These are phyloP conservation scores for Phytopythium mirpurense DNA, from an alignment of 352 stramenopile genomes.

Conservation along the genomic window DNA sequence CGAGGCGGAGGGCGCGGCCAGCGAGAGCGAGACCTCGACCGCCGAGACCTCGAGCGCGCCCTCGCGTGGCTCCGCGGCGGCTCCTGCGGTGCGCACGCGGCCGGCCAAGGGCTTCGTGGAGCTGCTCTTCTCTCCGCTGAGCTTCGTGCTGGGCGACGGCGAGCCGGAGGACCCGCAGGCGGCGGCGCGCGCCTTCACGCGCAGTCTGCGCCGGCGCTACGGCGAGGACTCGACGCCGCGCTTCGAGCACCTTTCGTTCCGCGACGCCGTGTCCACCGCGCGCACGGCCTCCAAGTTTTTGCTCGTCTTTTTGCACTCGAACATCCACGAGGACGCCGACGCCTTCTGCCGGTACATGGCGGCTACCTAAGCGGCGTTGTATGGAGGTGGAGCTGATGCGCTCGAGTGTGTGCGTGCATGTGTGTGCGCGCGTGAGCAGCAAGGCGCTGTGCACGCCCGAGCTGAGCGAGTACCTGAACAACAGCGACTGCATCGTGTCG, in stretches of 20 bases:
- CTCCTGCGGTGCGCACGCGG: slow-evolving; percentile 5
- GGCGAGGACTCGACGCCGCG: slow-evolving; percentile 44
- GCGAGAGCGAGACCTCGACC: slow-evolving; percentile 1
- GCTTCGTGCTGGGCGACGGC: slow-evolving; percentile 65
- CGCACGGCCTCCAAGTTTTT: slow-evolving; percentile 81
- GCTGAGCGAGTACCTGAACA: slow-evolving; percentile 69
- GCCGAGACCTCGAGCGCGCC: neutral
- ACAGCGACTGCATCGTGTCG: slow-evolving; percentile 77
- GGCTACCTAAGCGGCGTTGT: neutral
- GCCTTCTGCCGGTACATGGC: slow-evolving; percentile 52
- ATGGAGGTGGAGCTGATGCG: neutral
- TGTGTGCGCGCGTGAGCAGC: slow-evolving; percentile 13
- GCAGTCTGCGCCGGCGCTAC: slow-evolving; percentile 51
- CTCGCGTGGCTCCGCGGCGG: slow-evolving; percentile 6
- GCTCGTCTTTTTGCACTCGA: slow-evolving; percentile 81
- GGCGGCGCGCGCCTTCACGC: slow-evolving; percentile 47
- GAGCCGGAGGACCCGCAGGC: slow-evolving; percentile 61
- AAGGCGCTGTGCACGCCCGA: slow-evolving; percentile 64
- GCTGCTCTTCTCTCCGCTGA: slow-evolving; percentile 69
- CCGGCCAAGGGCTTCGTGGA: slow-evolving; percentile 65
- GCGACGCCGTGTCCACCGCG: slow-evolving; percentile 71
- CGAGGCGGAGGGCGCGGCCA: neutral
- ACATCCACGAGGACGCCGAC: slow-evolving; percentile 75
- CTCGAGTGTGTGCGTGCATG: neutral
- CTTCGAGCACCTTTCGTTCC: slow-evolving; percentile 81